Percentiles rank a stretch among this genome's conserved stretches.
Evolutionary conservation across 371 early-diverging fungal genomes (phyloP).

Genomic region (Mucor velutinosus): DNA sequence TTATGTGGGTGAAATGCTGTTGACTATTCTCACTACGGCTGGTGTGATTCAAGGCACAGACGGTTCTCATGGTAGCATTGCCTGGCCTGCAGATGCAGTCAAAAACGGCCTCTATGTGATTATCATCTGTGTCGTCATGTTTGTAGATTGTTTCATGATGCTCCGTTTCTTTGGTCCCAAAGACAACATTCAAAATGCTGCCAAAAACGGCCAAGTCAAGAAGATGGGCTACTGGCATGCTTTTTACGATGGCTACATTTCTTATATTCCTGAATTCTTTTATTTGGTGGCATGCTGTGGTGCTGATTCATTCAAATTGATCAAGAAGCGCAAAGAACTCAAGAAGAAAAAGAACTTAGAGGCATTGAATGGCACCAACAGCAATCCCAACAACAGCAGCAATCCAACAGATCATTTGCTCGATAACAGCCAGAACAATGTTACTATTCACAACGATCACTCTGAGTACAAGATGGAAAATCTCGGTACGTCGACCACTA

Average conservation of each 20-base stretch:
- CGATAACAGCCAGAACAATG: neutral
- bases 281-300: constrained; percentile 36
- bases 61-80: constrained; percentile 32
- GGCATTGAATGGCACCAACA: neutral
- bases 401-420: constrained; percentile 10
- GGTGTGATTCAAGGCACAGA: constrained; percentile 46
- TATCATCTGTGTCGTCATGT: constrained; percentile 43
- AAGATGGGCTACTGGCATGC: constrained; percentile 27
- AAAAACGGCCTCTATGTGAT: constrained; percentile 48
- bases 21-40: constrained; percentile 29
- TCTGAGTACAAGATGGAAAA: neutral
- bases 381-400: neutral
- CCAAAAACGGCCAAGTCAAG: neutral
- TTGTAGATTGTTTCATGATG: constrained; percentile 43
- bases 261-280: constrained; percentile 49
- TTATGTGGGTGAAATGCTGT: constrained; percentile 47
- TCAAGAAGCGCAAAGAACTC: constrained; percentile 38
- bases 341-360: constrained; percentile 14
- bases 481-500: neutral
- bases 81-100: constrained; percentile 49
- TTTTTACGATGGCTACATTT: constrained; percentile 40
- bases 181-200: constrained; percentile 15
- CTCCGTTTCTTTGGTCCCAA: constrained; percentile 34
- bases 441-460: neutral
- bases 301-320: constrained; percentile 33